Percentiles rank a stretch among this genome's conserved stretches.
Conservation (phyloP, 73 alveolate species). For the Loxodes magnus region DNA sequence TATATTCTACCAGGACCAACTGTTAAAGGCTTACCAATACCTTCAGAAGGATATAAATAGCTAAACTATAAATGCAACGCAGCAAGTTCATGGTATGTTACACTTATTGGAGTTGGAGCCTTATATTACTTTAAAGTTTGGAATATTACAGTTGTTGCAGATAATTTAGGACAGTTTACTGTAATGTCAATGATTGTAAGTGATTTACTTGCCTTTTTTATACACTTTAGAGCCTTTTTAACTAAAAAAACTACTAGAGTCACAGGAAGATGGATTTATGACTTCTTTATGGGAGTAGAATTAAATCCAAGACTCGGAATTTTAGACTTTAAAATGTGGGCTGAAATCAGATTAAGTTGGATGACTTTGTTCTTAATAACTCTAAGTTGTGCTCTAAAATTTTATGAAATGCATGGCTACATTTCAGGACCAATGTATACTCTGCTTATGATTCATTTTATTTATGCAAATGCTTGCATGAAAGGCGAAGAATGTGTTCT, state of each 20-base stretch:
- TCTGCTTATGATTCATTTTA: neutral
- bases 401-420: neutral
- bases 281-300: conserved; percentile 16
- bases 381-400: conserved; percentile 10
- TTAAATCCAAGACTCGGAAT: conserved; percentile 17
- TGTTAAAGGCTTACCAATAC: conserved; percentile 19
- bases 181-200: neutral
- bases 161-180: conserved; percentile 14
- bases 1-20: conserved; percentile 8
- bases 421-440: conserved; percentile 11
- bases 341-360: conserved; percentile 19
- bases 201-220: neutral
- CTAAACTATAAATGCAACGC: conserved; percentile 7
- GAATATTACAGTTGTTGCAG: neutral
- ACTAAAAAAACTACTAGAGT: neutral
- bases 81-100: conserved; percentile 9
- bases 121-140: neutral
- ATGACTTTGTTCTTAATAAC: conserved; percentile 11
- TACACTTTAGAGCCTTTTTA: neutral
- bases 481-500: conserved; percentile 19
- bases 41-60: neutral
- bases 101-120: neutral
- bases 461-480: conserved; percentile 18
- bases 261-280: conserved; percentile 15
- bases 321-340: conserved; percentile 17